Base-by-base conservation (phyloP, 352 stramenopile genomes). In the Elongisporangium anandrum region DNA sequence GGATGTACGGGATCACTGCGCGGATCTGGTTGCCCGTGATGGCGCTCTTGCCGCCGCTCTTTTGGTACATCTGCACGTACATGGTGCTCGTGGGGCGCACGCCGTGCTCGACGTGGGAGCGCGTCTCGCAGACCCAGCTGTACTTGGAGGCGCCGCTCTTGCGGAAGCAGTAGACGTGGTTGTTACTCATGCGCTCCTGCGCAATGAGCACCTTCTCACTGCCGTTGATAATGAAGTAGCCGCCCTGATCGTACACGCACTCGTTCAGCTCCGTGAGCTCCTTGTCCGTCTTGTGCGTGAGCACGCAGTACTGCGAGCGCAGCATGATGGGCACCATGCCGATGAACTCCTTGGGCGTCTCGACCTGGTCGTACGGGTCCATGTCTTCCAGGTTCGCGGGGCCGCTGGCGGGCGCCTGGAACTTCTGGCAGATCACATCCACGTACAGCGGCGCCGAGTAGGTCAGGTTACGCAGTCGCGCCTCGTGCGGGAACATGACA, bases 201-300 rank as follows among this genome's bases (percentile, higher is more conserved):
- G 97, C 97, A 68, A 99, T 98, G 50, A 99, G 92, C 57, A 99
- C 98, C 74, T 98, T 98, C 64, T 98, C 95, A 48, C 86, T 96
- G 52, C 96, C 96, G 72, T 98, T 98, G 67, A 99, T 98, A 50
- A 99, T 96, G 79, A 99, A 99, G 79, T 99, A 99, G 20, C 98
- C 98, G 38, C 98, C 98, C 77, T 99, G 97, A 80, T 99, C 98
- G 75, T 99, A 99, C 56, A 99, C 98, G 71, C 98, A 99, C 81
- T 99, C 98, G 65, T 96, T 96, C 34, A 98, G 72, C 53, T 98
- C 88, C 21, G 91, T 97, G 5, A 98, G 75, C 64, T 97, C 89
- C 72, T 97, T 95, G 69, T 98, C 94, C 6, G 81, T 95, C 73
- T 96, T 95, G 64, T 94, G 77, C 17, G 77, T 97, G 20, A 99